Percentiles rank a stretch among this genome's conserved stretches.
These are phyloP conservation scores for Vitis labrusca DNA, from an alignment of 164 flowering plant genomes.

Conservation along the genomic window DNA sequence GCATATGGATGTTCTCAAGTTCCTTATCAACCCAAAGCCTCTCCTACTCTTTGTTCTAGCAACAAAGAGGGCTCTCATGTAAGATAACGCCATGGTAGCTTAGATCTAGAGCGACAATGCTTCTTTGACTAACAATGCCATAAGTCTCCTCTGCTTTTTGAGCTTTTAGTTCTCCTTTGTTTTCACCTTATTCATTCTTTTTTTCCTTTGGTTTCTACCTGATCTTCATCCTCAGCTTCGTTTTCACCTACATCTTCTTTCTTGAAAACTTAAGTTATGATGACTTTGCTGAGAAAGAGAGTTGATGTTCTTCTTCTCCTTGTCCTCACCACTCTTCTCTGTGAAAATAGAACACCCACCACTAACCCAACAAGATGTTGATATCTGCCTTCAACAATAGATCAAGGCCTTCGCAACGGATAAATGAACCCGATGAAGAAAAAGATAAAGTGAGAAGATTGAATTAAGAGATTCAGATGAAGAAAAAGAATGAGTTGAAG, in stretches of 20 bases:
- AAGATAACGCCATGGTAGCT: slow-evolving; percentile 77
- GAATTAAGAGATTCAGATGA: slow-evolving; percentile 9
- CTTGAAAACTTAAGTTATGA: neutral
- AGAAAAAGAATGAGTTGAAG: slow-evolving; percentile 7
- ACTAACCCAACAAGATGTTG: slow-evolving; percentile 35
- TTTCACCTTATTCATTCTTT: slow-evolving; percentile 1
- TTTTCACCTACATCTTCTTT: slow-evolving; percentile 6
- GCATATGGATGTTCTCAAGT: slow-evolving; percentile 85
- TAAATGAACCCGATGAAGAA: slow-evolving; percentile 11
- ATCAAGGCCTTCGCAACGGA: slow-evolving; percentile 52
- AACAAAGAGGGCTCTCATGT: slow-evolving; percentile 97
- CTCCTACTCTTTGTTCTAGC: slow-evolving; percentile 89
- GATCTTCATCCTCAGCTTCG: slow-evolving; percentile 5
- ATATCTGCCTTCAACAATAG: slow-evolving; percentile 51
- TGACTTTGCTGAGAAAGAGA: slow-evolving; percentile 21
- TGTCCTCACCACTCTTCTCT: slow-evolving; percentile 39
- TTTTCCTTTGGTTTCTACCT: neutral
- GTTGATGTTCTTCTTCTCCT: slow-evolving; percentile 22
- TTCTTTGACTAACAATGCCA: slow-evolving; percentile 28
- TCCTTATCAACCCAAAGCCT: slow-evolving; percentile 88
- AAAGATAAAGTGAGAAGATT: slow-evolving; percentile 6
- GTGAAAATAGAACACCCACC: slow-evolving; percentile 44
- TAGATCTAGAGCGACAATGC: slow-evolving; percentile 45
- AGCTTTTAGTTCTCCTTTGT: slow-evolving; percentile 17
- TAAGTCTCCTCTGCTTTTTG: slow-evolving; percentile 27